These are phyloP conservation scores for Eucalyptus virginea DNA, from an alignment of 345 rosid genomes.

Conservation along the genomic window DNA sequence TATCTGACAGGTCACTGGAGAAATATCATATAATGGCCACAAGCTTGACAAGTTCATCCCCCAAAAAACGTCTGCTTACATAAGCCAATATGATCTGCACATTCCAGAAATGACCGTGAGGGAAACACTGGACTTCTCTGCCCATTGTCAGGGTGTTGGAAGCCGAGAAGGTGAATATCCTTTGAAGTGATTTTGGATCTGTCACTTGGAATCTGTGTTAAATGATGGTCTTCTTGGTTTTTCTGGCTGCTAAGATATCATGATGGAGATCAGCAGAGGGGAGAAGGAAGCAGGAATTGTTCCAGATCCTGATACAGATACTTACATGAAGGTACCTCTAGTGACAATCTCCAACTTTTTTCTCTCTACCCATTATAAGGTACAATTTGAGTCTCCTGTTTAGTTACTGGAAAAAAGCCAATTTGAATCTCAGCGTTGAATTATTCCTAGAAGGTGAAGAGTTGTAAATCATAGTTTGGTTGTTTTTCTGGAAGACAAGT, in stretches of 20 bases:
- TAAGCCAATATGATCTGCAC: conserved; percentile 9
- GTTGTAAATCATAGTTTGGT: not conserved
- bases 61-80: conserved; percentile 3
- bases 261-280: conserved; percentile 26
- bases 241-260: conserved; percentile 4
- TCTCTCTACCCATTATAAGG: not conserved
- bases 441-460: not conserved
- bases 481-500: not conserved
- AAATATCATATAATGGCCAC: conserved; percentile 1
- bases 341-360: not conserved
- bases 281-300: conserved; percentile 32
- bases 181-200: not conserved
- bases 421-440: not conserved
- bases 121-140: conserved; percentile 10
- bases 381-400: not conserved
- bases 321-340: conserved; percentile 36
- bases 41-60: not conserved
- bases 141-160: conserved; percentile 12
- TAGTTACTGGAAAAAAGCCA: not conserved
- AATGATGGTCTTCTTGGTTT: not conserved
- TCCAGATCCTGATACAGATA: conserved; percentile 34
- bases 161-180: conserved; percentile 15
- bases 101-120: conserved; percentile 12
- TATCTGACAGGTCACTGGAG: conserved; percentile 23
- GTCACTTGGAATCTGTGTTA: not conserved